These are phyloP conservation scores for Volutella citrinella DNA, from an alignment of 2,329 filamentous ascomycete genomes.

Conservation along the genomic window DNA sequence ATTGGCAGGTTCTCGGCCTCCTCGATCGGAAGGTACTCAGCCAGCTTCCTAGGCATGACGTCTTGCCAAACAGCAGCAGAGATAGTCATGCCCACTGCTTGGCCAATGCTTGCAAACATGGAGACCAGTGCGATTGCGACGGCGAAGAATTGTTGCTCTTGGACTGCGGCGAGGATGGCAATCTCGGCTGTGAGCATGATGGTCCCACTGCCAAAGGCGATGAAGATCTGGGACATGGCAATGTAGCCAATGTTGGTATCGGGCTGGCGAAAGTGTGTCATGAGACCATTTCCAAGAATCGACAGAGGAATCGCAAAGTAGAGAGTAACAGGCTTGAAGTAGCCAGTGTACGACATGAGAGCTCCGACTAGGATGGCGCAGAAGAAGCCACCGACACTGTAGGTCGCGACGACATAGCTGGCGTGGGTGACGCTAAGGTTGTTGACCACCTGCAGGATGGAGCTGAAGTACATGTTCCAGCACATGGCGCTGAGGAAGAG, in stretches of 20 bases:
- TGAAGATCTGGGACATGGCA: slow-evolving; percentile 12
- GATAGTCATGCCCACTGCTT: slow-evolving; percentile 13
- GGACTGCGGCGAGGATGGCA: slow-evolving; percentile 14
- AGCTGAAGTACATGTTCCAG: slow-evolving; percentile 39
- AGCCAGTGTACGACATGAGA: slow-evolving; percentile 10
- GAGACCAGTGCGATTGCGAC: slow-evolving; percentile 11
- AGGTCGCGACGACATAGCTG: slow-evolving; percentile 36
- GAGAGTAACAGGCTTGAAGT: slow-evolving; percentile 12
- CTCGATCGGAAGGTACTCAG: slow-evolving; percentile 33
- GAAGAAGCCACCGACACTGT: slow-evolving; percentile 32
- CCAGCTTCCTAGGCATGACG: slow-evolving; percentile 36
- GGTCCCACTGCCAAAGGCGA: slow-evolving; percentile 11
- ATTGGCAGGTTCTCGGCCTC: slow-evolving; percentile 36
- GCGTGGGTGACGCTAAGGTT: slow-evolving; percentile 31
- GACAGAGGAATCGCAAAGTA: slow-evolving; percentile 12
- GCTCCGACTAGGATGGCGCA: slow-evolving; percentile 11
- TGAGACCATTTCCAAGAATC: slow-evolving; percentile 6
- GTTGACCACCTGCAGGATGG: slow-evolving; percentile 39
- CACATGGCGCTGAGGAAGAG: slow-evolving; percentile 33
- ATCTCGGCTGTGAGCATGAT: slow-evolving; percentile 15
- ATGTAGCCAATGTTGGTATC: slow-evolving; percentile 11
- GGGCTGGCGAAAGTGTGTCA: slow-evolving; percentile 16
- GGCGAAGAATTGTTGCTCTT: slow-evolving; percentile 22
- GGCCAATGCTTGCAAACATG: slow-evolving; percentile 11
- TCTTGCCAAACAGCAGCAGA: slow-evolving; percentile 22